phyloP scores from a whole-genome alignment of 148 eudicot genomes.

The Drosera capensis region DNA sequence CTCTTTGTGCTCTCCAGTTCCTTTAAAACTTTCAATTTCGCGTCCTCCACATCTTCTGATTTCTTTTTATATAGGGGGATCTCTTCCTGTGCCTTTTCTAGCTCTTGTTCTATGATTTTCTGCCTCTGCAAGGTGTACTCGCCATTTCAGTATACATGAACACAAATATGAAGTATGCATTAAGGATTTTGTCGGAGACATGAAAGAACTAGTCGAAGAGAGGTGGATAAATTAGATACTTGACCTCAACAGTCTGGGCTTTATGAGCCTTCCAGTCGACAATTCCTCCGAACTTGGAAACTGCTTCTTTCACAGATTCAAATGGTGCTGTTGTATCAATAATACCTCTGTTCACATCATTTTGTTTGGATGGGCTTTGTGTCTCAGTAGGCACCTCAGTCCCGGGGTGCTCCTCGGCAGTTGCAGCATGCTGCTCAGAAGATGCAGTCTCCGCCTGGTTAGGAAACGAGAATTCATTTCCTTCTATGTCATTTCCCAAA shows the following conservation, averaged over 20 bases:
- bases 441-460: no score
- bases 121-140: conserved; percentile 33
- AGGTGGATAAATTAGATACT: conserved; percentile 1
- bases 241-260: conserved; percentile 82
- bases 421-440: neutral
- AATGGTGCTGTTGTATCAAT: conserved; percentile 91
- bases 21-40: conserved; percentile 38
- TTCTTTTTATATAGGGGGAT: conserved; percentile 58
- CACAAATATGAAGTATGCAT: neutral
- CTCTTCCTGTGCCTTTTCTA: conserved; percentile 56
- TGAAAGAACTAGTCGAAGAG: neutral
- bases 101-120: conserved; percentile 54
- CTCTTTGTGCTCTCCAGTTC: conserved; percentile 82
- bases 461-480: no score
- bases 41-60: conserved; percentile 67
- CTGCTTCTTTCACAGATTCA: conserved; percentile 92
- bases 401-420: neutral
- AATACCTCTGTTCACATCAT: conserved; percentile 24
- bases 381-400: conserved; percentile 4
- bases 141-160: neutral
- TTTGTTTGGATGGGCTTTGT: conserved; percentile 17
- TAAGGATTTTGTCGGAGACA: neutral
- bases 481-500: no score
- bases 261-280: conserved; percentile 98
- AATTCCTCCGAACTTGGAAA: conserved; percentile 92